Percentiles rank a stretch among this genome's conserved stretches.
Conservation (phyloP, 2,329 filamentous ascomycete species). For the Thielaviopsis populi region DNA sequence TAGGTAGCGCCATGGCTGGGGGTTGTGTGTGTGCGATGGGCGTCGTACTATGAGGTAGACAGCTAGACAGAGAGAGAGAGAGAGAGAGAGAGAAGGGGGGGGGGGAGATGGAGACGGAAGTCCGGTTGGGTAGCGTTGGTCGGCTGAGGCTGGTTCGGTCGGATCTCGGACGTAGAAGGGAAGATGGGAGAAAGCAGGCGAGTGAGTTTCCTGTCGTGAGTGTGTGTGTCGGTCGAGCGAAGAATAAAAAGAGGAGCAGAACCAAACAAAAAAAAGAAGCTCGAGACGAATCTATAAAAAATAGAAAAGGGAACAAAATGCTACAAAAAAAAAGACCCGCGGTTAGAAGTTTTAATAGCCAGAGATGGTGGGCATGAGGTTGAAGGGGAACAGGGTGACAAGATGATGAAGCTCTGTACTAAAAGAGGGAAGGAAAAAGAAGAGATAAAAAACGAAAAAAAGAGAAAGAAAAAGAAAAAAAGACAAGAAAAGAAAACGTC, state of each 20-base stretch:
- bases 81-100: background rate
- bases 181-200: background rate
- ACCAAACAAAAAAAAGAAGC: background rate
- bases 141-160: background rate
- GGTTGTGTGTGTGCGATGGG: background rate
- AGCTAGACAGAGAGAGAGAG: background rate
- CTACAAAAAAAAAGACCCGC: background rate
- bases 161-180: background rate
- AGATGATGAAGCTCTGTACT: background rate
- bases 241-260: constrained; percentile 1
- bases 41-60: no score
- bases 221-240: background rate
- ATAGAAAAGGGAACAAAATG: background rate
- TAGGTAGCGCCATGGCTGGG: constrained; percentile 35
- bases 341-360: constrained; percentile 3
- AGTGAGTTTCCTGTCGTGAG: background rate
- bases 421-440: background rate
- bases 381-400: background rate
- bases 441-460: background rate
- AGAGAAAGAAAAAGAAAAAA: background rate
- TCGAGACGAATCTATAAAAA: background rate
- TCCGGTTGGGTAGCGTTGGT: background rate
- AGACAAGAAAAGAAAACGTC: background rate
- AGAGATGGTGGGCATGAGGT: background rate
- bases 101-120: background rate